Percentiles rank a stretch among this genome's conserved stretches.
These are phyloP conservation scores for Orbilia blumenaviensis DNA, from an alignment of 2,329 filamentous ascomycete species.

Conservation along the genomic window DNA sequence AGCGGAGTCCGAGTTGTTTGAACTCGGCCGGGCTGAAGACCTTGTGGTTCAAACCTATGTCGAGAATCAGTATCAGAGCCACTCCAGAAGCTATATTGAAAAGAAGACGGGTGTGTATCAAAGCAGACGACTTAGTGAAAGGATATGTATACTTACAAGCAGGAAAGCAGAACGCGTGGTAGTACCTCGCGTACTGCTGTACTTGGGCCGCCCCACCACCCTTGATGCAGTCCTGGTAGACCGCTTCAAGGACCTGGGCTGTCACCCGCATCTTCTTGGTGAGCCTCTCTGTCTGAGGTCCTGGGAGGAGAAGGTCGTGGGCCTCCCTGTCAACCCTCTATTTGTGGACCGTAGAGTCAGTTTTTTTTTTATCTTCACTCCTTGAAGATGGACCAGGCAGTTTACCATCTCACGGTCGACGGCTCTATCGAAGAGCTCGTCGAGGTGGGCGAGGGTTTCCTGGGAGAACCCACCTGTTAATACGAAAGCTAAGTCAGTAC, in stretches of 20 bases:
- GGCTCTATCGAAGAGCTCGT: conserved; percentile 32
- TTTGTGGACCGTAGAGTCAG: too few species aligned
- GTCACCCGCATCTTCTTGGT: conserved; percentile 24
- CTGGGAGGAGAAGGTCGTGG: conserved; percentile 29
- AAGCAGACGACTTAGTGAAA: neutral
- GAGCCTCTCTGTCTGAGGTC: conserved; percentile 31
- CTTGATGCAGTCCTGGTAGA: conserved; percentile 11
- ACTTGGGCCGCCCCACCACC: neutral
- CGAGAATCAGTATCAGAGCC: neutral
- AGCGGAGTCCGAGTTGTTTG: neutral
- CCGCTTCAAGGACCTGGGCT: conserved; percentile 30
- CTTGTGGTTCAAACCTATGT: conserved; percentile 25
- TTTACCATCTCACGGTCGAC: conserved; percentile 26
- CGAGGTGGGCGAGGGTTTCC: conserved; percentile 3
- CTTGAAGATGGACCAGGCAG: neutral
- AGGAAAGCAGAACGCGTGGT: conserved; percentile 31
- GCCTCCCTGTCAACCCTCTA: conserved; percentile 9
- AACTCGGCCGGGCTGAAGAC: conserved; percentile 30
- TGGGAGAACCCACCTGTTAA: neutral
- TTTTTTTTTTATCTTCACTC: neutral
- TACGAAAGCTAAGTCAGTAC: neutral
- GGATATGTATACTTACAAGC: conserved; percentile 10
- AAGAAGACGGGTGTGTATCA: neutral
- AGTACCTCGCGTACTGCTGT: conserved; percentile 24
- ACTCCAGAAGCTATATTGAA: too few species aligned